Conservation (phyloP, 2,329 filamentous ascomycete genomes). For the Xylariales sp. region DNA sequence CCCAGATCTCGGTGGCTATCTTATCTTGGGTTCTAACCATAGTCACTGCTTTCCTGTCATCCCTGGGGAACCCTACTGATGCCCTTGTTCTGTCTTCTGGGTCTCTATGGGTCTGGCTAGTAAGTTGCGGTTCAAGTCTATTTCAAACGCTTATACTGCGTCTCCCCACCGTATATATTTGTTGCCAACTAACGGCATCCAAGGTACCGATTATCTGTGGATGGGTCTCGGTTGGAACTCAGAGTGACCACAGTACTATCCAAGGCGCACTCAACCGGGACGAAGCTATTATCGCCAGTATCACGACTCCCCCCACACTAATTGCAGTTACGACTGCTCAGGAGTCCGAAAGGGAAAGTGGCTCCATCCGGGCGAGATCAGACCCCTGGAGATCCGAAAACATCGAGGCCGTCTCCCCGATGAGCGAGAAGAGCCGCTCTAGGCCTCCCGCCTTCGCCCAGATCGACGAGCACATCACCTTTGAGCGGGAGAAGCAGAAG, state of each 20-base stretch:
- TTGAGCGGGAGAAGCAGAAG: conserved; percentile 4
- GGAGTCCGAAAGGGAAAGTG: too few species aligned
- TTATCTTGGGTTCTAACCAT: conserved; percentile 12
- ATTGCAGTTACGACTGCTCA: not conserved
- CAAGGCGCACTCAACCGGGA: conserved; percentile 8
- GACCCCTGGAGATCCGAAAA: not conserved
- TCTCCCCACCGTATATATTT: too few species aligned
- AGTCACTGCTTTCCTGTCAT: conserved; percentile 8
- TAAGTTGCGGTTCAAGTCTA: conserved; percentile 4
- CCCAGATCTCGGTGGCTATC: conserved; percentile 12
- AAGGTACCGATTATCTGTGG: conserved; percentile 13
- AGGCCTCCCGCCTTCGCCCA: too few species aligned
- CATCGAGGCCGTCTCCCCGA: not conserved
- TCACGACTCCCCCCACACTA: not conserved
- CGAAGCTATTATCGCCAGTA: not conserved
- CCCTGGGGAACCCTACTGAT: conserved; percentile 11
- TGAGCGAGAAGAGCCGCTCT: not conserved
- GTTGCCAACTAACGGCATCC: not conserved
- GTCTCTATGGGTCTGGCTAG: conserved; percentile 15
- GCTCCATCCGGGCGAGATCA: too few species aligned
- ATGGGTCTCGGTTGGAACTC: conserved; percentile 12
- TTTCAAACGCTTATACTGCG: too few species aligned
- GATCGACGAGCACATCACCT: too few species aligned
- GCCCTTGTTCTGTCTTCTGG: conserved; percentile 12
- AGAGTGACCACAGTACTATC: conserved; percentile 10